Evolutionary conservation across 202 grass and related monocot genomes (phyloP).

Genomic region (Setaria italica): DNA sequence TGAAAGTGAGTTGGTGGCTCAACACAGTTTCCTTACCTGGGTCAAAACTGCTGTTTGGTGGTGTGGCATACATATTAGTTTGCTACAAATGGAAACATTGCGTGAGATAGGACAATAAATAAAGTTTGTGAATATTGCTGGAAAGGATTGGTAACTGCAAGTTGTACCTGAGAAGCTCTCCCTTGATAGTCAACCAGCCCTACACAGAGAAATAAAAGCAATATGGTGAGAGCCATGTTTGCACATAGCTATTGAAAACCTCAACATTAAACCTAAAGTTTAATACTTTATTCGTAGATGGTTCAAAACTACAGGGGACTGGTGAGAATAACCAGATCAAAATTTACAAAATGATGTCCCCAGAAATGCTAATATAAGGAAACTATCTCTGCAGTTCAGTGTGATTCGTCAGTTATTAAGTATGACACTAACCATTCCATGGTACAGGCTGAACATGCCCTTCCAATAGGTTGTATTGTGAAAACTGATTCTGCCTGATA

Average conservation of each 20-base stretch:
- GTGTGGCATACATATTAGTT: conserved; percentile 50
- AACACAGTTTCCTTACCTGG: conserved; percentile 40
- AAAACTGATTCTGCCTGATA: conserved; percentile 54
- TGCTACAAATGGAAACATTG: conserved; percentile 51
- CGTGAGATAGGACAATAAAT: neutral
- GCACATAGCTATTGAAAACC: neutral
- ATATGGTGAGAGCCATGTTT: conserved; percentile 13
- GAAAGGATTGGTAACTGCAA: neutral
- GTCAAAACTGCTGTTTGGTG: conserved; percentile 61
- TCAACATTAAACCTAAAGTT: conserved; percentile 6
- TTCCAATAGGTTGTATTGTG: conserved; percentile 46
- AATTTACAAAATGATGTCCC: neutral
- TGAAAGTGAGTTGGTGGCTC: neutral
- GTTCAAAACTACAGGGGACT: neutral
- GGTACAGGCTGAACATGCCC: conserved; percentile 49
- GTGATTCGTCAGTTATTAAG: neutral
- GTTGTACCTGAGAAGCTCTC: conserved; percentile 65
- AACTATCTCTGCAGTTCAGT: neutral
- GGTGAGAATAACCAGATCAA: neutral
- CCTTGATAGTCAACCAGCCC: conserved; percentile 60
- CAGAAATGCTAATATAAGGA: neutral
- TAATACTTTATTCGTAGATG: conserved; percentile 6
- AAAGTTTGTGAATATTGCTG: neutral
- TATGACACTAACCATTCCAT: conserved; percentile 68
- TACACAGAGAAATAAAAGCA: conserved; percentile 37